Evolutionary conservation across 768 basidiomycete genomes (phyloP), one percentile per base, ranked within the genome.

Genomic region (Filobasidium wieringae): DNA sequence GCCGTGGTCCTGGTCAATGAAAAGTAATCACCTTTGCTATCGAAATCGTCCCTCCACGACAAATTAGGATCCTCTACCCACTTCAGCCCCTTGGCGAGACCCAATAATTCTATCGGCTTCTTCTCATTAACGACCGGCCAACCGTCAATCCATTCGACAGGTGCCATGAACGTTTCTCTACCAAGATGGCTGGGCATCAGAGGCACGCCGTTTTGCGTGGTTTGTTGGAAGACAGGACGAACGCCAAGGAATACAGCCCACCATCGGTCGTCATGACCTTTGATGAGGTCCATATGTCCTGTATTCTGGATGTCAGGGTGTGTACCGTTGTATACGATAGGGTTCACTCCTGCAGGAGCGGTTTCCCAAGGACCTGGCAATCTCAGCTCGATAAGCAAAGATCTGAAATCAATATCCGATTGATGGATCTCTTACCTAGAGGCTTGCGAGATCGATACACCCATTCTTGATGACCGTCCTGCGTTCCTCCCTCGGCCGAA

Each of bases 211-310:
- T 34, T 37, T 19, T 54, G 40, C 36, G 34, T n/a, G 7, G 9
- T 36, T 12, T 24, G n/a, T 24, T 22, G 8, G 41, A 29, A 27
- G 3, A 45, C 53, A 39, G 52, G 52, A 7, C 57, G n/a, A 49
- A 68, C 66, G n/a, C 61, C 67, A 14, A 73, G 63, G 27, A 65
- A 64, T 32, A 67, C 63, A 7, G 61, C 58, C 58, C 65, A 72
- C 74, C 74, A 76, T 34, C 69, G 66, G 0, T 74, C 75, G 8
- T 61, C 55, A 0, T 43, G 60, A 51, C 75, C 74, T 52, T 74
- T 68, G 51, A 76, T 69, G 6, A 77, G 40, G 60, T 77, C 76
- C 26, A 74, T 69, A 58, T 77, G 76, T 2, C 76, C 76, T 9
- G 76, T 74, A 4, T 75, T 74, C 60, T 74, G 73, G 43, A 76